Evolutionary conservation across 176 grass and related monocot genomes (phyloP), one percentile per base, ranked within the genome.

Genomic region (Eragrostis nindensis): DNA sequence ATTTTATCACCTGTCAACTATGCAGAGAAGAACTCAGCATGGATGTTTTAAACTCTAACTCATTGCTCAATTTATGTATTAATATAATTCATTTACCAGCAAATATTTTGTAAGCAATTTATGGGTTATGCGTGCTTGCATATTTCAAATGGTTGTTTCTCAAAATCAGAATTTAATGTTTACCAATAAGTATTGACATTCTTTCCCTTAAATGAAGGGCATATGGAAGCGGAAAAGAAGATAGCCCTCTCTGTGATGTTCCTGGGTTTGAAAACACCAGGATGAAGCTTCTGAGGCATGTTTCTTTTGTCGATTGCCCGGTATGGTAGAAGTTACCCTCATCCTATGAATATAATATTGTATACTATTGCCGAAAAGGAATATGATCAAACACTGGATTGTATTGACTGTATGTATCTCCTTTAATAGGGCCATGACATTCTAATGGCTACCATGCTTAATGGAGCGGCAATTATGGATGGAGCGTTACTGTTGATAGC

Each of bases 361-460:
- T 32, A 39, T 36, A 32, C 5, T 47, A 53, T 22, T 43, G 10
- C 3, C 4, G 32, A 44, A 48, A 50, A 32, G 13, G 57, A n/a
- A 0, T 6, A 71, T 71, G 16, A 26, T 38, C 29, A 78, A 52
- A 21, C 48, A 41, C 16, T 52, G 6, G 7, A 30, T 16, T 40
- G 29, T 24, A 70, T 52, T 65, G 32, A n/a, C 24, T 25, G 9
- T 61, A 52, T 10, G 13, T 16, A 16, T 75, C 62, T 80, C 18
- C 5, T 80, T 80, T 43, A 92, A 83, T 56, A 98, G 92, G 95
- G 95, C 0, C 95, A 98, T 0, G 95, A 98, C 66, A 98, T 94
- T 98, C 92, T 94, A 57, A 98, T 98, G 90, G 92, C 92, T 69
- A 94, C 90, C 59, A 94, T 98, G 95, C 92, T 98, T 90, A 98